Percentiles rank a stretch among this genome's conserved stretches.
phyloP scores from a whole-genome alignment of 1,284 basidiomycete species.

The Grifola frondosa region DNA sequence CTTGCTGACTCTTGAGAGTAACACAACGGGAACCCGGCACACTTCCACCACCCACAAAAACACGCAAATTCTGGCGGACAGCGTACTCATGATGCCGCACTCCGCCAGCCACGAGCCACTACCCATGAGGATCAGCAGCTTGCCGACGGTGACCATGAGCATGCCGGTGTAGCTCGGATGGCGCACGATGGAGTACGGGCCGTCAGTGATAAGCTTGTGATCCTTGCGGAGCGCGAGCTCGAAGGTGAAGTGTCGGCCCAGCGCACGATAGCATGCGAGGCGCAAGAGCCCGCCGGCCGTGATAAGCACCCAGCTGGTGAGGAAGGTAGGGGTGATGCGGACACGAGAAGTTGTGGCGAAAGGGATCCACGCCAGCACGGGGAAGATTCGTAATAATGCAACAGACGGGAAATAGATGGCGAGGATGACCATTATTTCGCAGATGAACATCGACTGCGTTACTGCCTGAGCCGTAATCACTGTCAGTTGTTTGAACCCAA shows the following conservation, averaged over 20 bases:
- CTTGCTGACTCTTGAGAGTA: constrained; percentile 11
- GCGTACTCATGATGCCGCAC: constrained; percentile 13
- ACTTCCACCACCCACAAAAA: constrained; percentile 13
- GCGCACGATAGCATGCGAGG: constrained; percentile 20
- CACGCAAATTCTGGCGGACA: constrained; percentile 9
- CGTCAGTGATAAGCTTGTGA: constrained; percentile 22
- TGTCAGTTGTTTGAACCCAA: no score
- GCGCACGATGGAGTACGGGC: constrained; percentile 26
- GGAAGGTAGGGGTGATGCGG: constrained; percentile 16
- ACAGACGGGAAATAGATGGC: constrained; percentile 5
- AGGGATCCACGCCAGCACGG: constrained; percentile 11
- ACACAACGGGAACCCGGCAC: constrained; percentile 11
- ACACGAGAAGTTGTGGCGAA: constrained; percentile 10
- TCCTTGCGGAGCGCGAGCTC: constrained; percentile 21
- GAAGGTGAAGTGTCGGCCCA: constrained; percentile 27
- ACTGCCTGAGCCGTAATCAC: no score
- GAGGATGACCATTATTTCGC: constrained; percentile 15
- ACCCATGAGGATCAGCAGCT: constrained; percentile 11
- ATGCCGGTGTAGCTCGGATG: constrained; percentile 24
- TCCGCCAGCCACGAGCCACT: constrained; percentile 18
- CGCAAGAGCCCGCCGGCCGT: constrained; percentile 17
- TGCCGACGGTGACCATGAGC: constrained; percentile 15
- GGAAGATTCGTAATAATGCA: constrained; percentile 1
- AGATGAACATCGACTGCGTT: constrained; percentile 12
- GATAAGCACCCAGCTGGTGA: constrained; percentile 15